These are phyloP conservation scores for Fusarium torulosum DNA, from an alignment of 2,329 filamentous ascomycete genomes.

Conservation along the genomic window DNA sequence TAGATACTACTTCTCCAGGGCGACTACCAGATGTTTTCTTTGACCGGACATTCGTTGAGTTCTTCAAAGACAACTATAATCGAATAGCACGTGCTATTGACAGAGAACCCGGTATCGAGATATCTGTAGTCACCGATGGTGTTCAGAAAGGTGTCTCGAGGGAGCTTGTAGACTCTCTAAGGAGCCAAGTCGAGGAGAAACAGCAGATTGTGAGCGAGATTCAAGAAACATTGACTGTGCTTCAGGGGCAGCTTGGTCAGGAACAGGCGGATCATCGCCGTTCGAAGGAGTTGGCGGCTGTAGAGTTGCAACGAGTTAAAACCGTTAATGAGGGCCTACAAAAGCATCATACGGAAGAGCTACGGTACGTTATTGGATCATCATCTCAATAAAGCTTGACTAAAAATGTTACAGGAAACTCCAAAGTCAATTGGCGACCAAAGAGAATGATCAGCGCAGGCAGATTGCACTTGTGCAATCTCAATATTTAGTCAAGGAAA, in stretches of 20 bases:
- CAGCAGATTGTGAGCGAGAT: slow-evolving; percentile 64
- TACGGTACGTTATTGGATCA: slow-evolving; percentile 59
- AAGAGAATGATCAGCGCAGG: slow-evolving; percentile 51
- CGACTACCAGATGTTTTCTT: slow-evolving; percentile 85
- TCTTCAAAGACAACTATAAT: slow-evolving; percentile 96
- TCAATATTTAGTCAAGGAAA: slow-evolving; percentile 49
- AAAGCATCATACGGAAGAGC: slow-evolving; percentile 75
- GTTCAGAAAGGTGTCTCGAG: slow-evolving; percentile 92
- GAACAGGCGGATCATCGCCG: slow-evolving; percentile 79
- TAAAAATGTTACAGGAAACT: slow-evolving; percentile 47
- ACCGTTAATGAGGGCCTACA: slow-evolving; percentile 78
- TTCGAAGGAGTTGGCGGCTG: slow-evolving; percentile 66
- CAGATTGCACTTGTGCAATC: slow-evolving; percentile 47
- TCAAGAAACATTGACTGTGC: slow-evolving; percentile 59
- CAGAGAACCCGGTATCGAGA: slow-evolving; percentile 88
- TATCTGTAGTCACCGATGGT: slow-evolving; percentile 82
- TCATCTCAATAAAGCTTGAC: slow-evolving; percentile 11
- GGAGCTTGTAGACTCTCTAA: slow-evolving; percentile 88
- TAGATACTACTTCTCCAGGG: slow-evolving; percentile 61
- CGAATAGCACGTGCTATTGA: slow-evolving; percentile 87
- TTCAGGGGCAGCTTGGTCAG: slow-evolving; percentile 72
- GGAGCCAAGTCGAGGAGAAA: slow-evolving; percentile 81
- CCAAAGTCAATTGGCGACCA: slow-evolving; percentile 48
- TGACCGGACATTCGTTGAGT: slow-evolving; percentile 87
- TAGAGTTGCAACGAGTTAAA: slow-evolving; percentile 62